phyloP scores from a whole-genome alignment of 208 protist species.

The Naegleria lovaniensis region DNA sequence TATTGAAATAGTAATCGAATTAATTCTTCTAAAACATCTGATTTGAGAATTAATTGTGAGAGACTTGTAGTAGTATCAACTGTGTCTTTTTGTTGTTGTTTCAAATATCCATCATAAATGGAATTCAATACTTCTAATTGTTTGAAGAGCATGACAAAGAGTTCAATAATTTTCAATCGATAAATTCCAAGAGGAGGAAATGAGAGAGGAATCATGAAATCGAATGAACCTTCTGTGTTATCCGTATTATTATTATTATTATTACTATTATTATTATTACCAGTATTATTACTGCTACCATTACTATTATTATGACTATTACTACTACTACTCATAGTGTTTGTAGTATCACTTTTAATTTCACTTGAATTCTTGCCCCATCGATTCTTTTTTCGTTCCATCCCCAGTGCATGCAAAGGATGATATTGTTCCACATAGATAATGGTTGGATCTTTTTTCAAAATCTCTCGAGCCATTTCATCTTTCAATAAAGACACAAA shows the following conservation, averaged over 20 bases:
- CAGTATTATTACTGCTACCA: too few species aligned
- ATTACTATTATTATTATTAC: too few species aligned
- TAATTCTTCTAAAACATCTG: not conserved
- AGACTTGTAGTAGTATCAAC: too few species aligned
- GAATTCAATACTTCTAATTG: not conserved
- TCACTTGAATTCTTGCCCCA: too few species aligned
- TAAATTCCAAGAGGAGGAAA: not conserved
- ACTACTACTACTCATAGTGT: too few species aligned
- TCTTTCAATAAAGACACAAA: not conserved
- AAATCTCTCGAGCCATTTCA: not conserved
- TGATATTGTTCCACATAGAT: not conserved
- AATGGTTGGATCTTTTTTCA: not conserved
- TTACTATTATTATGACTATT: too few species aligned
- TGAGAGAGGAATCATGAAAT: too few species aligned
- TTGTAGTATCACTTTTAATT: too few species aligned
- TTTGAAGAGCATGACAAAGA: not conserved
- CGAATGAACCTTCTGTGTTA: too few species aligned
- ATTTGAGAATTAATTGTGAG: not conserved
- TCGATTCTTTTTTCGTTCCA: not conserved
- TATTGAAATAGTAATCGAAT: constrained; percentile 1
- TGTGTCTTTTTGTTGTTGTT: too few species aligned
- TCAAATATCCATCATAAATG: not conserved
- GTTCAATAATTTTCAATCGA: constrained; percentile 3
- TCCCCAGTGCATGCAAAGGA: not conserved
- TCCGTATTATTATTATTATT: too few species aligned